Percentiles rank a stretch among this genome's conserved stretches.
phyloP scores from a whole-genome alignment of 2,329 filamentous ascomycete genomes.

The Penicillium sp. region DNA sequence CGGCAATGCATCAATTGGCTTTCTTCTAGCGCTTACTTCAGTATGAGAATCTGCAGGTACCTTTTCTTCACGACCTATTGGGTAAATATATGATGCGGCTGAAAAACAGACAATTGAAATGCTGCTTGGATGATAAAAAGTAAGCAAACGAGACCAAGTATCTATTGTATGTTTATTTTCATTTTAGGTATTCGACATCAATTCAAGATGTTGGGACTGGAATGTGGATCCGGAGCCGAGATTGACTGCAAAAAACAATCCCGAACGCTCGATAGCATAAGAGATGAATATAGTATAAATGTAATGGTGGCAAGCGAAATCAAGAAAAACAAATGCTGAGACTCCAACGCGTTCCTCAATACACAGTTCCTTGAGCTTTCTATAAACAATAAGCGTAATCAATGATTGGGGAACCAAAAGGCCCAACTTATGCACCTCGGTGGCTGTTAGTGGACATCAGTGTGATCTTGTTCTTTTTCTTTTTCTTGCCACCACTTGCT shows the following conservation, averaged over 20 bases:
- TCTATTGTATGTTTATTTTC: slow-evolving; percentile 11
- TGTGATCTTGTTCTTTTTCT: slow-evolving; percentile 68
- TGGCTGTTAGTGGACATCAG: slow-evolving; percentile 66
- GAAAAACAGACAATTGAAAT: background rate
- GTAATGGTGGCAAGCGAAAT: background rate
- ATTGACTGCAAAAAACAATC: background rate
- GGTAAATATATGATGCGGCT: background rate
- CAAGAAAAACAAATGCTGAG: background rate
- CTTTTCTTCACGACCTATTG: background rate
- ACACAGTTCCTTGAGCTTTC: background rate
- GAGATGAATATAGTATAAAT: background rate
- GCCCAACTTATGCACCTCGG: slow-evolving; percentile 51
- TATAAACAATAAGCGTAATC: background rate
- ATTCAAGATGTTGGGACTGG: slow-evolving; percentile 17
- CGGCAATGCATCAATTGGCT: slow-evolving; percentile 1
- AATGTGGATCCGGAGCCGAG: slow-evolving; percentile 12
- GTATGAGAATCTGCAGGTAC: background rate
- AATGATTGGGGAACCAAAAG: background rate
- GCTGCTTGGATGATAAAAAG: background rate
- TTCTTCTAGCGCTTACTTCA: slow-evolving; percentile 1
- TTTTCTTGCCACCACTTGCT: slow-evolving; percentile 52
- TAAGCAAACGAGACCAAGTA: background rate
- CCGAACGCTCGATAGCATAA: background rate
- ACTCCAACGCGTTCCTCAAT: background rate
- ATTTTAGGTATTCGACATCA: slow-evolving; percentile 8